A percentile compares a stretch with the other conserved stretches of the same genome.
phyloP scores from a whole-genome alignment of 1,284 basidiomycete species.

The Ustanciosporium gigantosporum region DNA sequence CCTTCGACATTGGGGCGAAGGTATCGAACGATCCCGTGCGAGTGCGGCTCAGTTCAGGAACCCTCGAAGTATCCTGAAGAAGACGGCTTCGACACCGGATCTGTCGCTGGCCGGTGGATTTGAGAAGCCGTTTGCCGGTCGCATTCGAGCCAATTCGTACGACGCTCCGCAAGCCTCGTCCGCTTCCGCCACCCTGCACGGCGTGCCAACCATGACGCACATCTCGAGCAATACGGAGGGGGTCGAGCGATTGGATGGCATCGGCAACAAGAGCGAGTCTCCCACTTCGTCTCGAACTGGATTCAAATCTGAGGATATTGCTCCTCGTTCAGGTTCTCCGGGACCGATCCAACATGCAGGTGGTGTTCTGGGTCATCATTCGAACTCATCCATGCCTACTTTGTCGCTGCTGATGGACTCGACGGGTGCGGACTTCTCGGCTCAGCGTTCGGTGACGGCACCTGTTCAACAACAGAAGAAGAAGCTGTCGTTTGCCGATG shows the following conservation, averaged over 20 bases:
- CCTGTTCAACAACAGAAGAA: slow-evolving; percentile 70
- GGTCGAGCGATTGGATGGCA: slow-evolving; percentile 51
- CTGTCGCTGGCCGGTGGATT: slow-evolving; percentile 26
- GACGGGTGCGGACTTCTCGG: slow-evolving; percentile 63
- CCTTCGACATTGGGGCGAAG: slow-evolving; percentile 65
- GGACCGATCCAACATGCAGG: slow-evolving; percentile 26
- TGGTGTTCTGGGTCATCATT: slow-evolving; percentile 50
- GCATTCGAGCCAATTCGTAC: slow-evolving; percentile 61
- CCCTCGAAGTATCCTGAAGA: slow-evolving; percentile 82
- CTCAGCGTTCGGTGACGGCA: slow-evolving; percentile 53
- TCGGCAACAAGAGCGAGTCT: slow-evolving; percentile 38
- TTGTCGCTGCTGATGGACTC: slow-evolving; percentile 74
- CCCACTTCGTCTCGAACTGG: slow-evolving; percentile 34
- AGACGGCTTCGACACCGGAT: slow-evolving; percentile 36
- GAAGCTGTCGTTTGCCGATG: slow-evolving; percentile 79
- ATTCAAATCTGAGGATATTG: slow-evolving; percentile 17
- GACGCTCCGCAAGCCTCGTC: slow-evolving; percentile 52
- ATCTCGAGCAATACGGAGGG: slow-evolving; percentile 47
- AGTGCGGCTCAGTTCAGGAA: slow-evolving; percentile 71
- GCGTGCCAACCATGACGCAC: slow-evolving; percentile 44
- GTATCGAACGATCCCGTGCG: slow-evolving; percentile 70
- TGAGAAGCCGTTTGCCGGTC: slow-evolving; percentile 50
- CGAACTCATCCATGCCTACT: slow-evolving; percentile 73
- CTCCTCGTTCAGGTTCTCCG: slow-evolving; percentile 26
- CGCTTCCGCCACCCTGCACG: slow-evolving; percentile 8